Evolutionary conservation across 208 protist genomes (phyloP).

Genomic region (Acanthamoeba lenticulata): DNA sequence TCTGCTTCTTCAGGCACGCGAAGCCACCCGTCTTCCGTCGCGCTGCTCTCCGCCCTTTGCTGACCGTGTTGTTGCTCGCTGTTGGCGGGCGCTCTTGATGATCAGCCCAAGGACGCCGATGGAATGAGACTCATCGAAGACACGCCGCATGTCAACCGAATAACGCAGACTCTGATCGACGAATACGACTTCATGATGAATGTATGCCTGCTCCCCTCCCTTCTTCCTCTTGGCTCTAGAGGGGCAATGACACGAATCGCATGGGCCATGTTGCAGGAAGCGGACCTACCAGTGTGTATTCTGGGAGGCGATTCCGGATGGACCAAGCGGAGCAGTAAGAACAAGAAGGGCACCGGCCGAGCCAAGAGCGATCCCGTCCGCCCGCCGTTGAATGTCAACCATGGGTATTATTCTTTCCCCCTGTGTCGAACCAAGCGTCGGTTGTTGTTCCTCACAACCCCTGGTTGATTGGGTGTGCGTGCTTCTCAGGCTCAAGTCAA

Average conservation of each 20-base stretch:
- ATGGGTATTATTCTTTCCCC: too few species aligned
- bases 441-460: too few species aligned
- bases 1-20: not conserved
- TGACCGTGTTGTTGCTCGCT: too few species aligned
- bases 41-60: not conserved
- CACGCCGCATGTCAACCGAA: slow-evolving; percentile 11
- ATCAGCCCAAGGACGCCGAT: slow-evolving; percentile 5
- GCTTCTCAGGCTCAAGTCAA: not conserved
- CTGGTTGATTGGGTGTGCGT: too few species aligned
- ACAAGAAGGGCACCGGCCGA: not conserved
- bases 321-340: not conserved
- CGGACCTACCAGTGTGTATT: not conserved
- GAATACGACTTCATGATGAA: slow-evolving; percentile 50
- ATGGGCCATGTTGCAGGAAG: not conserved
- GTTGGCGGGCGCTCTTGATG: not conserved
- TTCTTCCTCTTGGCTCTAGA: not conserved
- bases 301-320: slow-evolving; percentile 14
- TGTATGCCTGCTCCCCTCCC: not conserved
- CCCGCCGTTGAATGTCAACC: not conserved
- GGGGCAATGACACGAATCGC: not conserved
- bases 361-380: slow-evolving; percentile 6
- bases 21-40: not conserved
- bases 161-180: slow-evolving; percentile 47
- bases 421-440: not conserved
- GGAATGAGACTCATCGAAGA: slow-evolving; percentile 16